A percentile compares a stretch with the other conserved stretches of the same genome.
phyloP scores from a whole-genome alignment of 163 green algal species.

The Chlamydomonas reinhardtii region DNA sequence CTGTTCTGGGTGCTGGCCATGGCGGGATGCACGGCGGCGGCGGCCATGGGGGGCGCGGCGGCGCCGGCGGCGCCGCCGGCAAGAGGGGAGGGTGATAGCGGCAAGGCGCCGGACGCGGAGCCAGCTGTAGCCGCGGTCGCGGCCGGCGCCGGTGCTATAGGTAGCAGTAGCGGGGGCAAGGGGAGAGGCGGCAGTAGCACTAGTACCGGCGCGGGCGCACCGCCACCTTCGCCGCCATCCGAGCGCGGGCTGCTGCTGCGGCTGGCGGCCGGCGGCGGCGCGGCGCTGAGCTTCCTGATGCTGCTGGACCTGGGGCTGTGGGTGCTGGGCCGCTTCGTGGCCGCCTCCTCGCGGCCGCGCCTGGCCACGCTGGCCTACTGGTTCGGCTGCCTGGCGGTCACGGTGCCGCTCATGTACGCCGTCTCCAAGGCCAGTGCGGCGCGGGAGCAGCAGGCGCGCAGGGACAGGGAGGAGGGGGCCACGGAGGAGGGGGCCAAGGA shows the following conservation, averaged over 20 bases:
- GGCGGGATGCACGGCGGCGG: neutral
- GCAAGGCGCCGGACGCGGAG: neutral
- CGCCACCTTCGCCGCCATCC: too few species aligned
- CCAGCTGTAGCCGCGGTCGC: neutral
- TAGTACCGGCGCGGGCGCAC: too few species aligned
- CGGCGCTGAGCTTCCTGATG: neutral
- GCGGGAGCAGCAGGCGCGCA: neutral
- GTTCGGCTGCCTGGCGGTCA: slow-evolving; percentile 35
- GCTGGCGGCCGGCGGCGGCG: neutral
- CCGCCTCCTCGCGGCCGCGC: slow-evolving; percentile 38
- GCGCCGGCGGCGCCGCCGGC: neutral
- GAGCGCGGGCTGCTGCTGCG: too few species aligned
- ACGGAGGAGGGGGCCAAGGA: neutral
- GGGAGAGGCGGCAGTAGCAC: too few species aligned
- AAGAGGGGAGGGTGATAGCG: neutral
- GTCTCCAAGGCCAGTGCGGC: slow-evolving; percentile 20
- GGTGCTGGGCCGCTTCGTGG: slow-evolving; percentile 51
- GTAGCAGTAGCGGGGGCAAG: too few species aligned
- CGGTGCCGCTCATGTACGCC: slow-evolving; percentile 47
- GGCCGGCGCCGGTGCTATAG: too few species aligned
- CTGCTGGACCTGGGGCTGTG: slow-evolving; percentile 43
- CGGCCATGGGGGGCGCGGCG: neutral
- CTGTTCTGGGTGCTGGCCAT: slow-evolving; percentile 37
- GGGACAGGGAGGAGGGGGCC: too few species aligned
- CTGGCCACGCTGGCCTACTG: slow-evolving; percentile 49